Conservation (phyloP, 805 yeast genomes). For the Brettanomyces naardenensis region DNA sequence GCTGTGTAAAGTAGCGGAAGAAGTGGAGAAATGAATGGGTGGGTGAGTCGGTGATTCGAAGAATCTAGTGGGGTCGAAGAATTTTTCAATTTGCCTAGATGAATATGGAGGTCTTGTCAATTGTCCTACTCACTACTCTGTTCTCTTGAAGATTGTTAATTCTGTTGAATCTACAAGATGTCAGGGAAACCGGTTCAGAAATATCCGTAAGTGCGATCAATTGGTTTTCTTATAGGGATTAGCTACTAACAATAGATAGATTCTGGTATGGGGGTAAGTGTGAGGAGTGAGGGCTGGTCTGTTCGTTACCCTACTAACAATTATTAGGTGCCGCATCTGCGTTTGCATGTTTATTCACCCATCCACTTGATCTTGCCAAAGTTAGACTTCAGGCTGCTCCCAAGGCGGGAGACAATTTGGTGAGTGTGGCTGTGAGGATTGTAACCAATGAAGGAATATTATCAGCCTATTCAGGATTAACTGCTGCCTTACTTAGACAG, state of each 20-base stretch:
- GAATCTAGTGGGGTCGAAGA: no score
- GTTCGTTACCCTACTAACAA: conserved; percentile 14
- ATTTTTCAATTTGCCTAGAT: no score
- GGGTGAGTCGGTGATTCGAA: no score
- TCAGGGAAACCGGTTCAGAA: no score
- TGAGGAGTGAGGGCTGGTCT: conserved; percentile 26
- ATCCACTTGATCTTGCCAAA: conserved; percentile 81
- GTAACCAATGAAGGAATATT: conserved; percentile 55
- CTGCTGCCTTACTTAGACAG: conserved; percentile 78
- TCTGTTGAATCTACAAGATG: no score
- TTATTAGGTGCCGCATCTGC: conserved; percentile 52
- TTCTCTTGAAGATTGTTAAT: background rate
- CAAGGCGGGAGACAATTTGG: conserved; percentile 54
- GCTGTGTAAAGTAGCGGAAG: no score
- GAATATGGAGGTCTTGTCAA: background rate
- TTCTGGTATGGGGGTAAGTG: conserved; percentile 23
- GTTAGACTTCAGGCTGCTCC: conserved; percentile 79
- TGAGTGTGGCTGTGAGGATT: conserved; percentile 54
- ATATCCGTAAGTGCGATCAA: background rate
- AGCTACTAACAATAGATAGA: background rate
- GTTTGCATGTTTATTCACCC: conserved; percentile 61
- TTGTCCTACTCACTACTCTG: background rate
- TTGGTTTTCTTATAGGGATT: background rate
- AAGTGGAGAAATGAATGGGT: no score
- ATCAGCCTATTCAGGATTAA: conserved; percentile 73